Evolutionary conservation across 306 rosid genomes (phyloP), one percentile per base, ranked within the genome.

Genomic region (Dalbergia oliveri): DNA sequence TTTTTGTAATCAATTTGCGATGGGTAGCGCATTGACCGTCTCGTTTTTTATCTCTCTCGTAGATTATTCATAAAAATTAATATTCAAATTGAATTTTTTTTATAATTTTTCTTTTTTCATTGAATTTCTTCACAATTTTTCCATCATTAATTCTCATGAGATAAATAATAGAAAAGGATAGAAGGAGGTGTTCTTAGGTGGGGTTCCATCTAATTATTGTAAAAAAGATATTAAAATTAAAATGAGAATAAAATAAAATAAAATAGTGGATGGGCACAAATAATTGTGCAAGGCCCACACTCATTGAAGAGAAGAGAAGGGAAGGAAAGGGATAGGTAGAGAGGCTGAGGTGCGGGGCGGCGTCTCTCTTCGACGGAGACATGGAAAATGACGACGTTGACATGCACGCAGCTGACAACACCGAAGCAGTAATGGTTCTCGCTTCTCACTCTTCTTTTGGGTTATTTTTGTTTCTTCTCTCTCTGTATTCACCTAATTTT

Each of bases 371-470:
- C 33, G 16, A 14, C 68, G 67, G 50, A 23, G 71, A 44, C 59
- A 84, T 82, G 88, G 91, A 88, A 69, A 75, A 81, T 79, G 87
- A 76, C 41, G 88, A 88, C 64, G 81, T 86, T 19, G 88, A 84
- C 68, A 88, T 86, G 89, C 73, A 76, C 9, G 59, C 79, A 10
- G 53, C 79, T 7, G 89, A 88, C 4, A 69, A 54, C 68, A 86
- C 64, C 62, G 91, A 86, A 67, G 83, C 53, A 1, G 74, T 26
- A 72, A 66, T 35, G 31, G 5, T 59, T 70, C 60, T 60, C 44
- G 5, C 63, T 63, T 63, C 62, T 9, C 7, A 10, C 37, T 34
- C 13, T 13, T 4, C 9, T 76, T 10, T 54, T 54, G 58, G 41
- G 31, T 39, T 34, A 5, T 8, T 18, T 26, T 9, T 54, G 14